These are phyloP conservation scores for Trichoderma endophyticum DNA, from an alignment of 2,329 filamentous ascomycete species.

Conservation along the genomic window DNA sequence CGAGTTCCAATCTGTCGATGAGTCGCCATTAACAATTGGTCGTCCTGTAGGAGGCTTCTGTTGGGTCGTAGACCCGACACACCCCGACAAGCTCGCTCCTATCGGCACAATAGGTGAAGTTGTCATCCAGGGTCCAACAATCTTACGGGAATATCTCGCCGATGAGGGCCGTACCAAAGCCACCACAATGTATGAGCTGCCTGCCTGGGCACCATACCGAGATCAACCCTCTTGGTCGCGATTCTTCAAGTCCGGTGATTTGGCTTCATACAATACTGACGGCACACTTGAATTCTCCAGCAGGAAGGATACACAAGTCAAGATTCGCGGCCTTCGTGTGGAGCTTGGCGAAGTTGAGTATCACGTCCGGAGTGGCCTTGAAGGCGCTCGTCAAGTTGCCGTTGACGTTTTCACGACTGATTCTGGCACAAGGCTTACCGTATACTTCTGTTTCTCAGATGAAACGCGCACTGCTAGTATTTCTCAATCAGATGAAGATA, in stretches of 20 bases:
- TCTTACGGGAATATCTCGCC: slow-evolving; percentile 49
- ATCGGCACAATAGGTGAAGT: slow-evolving; percentile 31
- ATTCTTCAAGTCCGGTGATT: slow-evolving; percentile 46
- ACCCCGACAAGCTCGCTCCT: slow-evolving; percentile 24
- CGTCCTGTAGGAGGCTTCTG: slow-evolving; percentile 6
- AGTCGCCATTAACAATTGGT: slow-evolving; percentile 15
- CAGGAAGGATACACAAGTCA: slow-evolving; percentile 55
- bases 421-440: not conserved
- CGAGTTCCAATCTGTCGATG: not conserved
- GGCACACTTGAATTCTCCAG: slow-evolving; percentile 43
- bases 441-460: slow-evolving; percentile 10
- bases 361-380: slow-evolving; percentile 1
- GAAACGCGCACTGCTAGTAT: not conserved
- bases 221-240: slow-evolving; percentile 18
- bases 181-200: slow-evolving; percentile 35
- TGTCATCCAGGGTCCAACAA: slow-evolving; percentile 40
- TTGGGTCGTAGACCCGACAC: slow-evolving; percentile 25
- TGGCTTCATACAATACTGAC: slow-evolving; percentile 40
- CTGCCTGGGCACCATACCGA: slow-evolving; percentile 4
- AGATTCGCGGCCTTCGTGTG: slow-evolving; percentile 52
- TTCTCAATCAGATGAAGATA: not conserved
- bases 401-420: slow-evolving; percentile 10
- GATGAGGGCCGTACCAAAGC: slow-evolving; percentile 41
- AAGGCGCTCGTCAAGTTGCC: slow-evolving; percentile 6
- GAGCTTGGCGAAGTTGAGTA: slow-evolving; percentile 37